Evolutionary conservation across 2,329 filamentous ascomycete genomes (phyloP), one percentile per base, ranked within the genome.

Genomic region (Nannizziopsis arthrosporioides): DNA sequence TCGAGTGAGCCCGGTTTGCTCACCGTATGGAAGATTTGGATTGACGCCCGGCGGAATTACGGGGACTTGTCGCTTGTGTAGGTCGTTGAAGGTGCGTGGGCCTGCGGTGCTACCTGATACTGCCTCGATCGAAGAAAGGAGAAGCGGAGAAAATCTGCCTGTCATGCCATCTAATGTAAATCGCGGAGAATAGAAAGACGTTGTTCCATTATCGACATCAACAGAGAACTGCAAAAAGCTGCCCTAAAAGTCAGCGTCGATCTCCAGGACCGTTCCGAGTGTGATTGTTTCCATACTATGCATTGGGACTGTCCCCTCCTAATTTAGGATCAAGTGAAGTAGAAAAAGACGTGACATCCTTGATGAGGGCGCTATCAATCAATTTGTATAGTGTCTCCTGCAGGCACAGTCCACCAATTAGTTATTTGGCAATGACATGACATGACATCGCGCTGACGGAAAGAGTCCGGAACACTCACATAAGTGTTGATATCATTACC

Each of bases 91-190:
- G 19, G 37, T 55, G 37, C 41, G 57, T 11, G 54, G 52, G 17
- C 48, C 56, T 19, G 48, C 53, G 3, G 57, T 54, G 50, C 58
- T 11, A 63, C 63, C 38, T 56, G 61, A 46, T 57, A 67, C n/a
- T 56, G 56, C 40, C 65, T 68, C 6, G 61, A 70, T 52, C 54
- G 61, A 42, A 60, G 70, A 48, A 10, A 47, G 36, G 41, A 75
- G 63, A 34, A 57, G 58, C 1, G 68, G 51, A 1, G 72, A 64
- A 56, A 81, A 81, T 3, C 65, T 65, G 34, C 80, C 80, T 1
- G 73, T 80, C 80, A 84, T 83, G 55, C 72, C 73, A 9, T 69
- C 69, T 45, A 84, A 66, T n/a, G 75, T 73, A 64, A 85, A 85
- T 52, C 80, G 78, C 43, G 68, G 56, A 9, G 80, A 82, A 60